phyloP scores from a whole-genome alignment of 768 basidiomycete species.

The Pleurotus pulmonarius region DNA sequence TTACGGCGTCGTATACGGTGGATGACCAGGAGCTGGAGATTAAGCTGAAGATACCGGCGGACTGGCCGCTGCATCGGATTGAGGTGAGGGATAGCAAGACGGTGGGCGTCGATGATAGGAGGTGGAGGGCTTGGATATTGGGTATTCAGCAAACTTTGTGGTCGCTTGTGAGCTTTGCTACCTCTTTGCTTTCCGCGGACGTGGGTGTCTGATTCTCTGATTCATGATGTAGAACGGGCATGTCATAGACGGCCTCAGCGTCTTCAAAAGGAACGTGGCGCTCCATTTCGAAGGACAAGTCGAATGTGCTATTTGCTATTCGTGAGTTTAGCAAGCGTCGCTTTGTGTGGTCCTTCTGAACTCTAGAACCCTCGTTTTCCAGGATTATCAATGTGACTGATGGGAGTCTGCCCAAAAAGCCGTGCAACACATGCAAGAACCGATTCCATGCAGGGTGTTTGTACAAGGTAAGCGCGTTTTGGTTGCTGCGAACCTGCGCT shows the following conservation, averaged over 20 bases:
- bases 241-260: conserved; percentile 78
- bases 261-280: conserved; percentile 93
- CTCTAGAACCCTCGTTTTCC: conserved; percentile 3
- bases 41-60: conserved; percentile 75
- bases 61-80: conserved; percentile 87
- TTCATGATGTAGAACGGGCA: conserved; percentile 83
- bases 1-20: conserved; percentile 78
- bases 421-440: conserved; percentile 94
- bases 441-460: conserved; percentile 90
- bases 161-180: conserved; percentile 47
- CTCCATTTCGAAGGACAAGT: conserved; percentile 94
- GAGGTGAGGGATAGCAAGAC: conserved; percentile 83
- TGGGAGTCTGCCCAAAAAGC: conserved; percentile 48
- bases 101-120: conserved; percentile 85
- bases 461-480: conserved; percentile 61
- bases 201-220: not conserved
- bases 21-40: conserved; percentile 96
- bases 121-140: conserved; percentile 92
- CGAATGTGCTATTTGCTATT: conserved; percentile 96
- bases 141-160: conserved; percentile 89
- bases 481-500: no score
- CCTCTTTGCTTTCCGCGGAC: no score
- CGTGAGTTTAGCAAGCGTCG: conserved; percentile 42
- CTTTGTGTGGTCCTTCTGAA: not conserved
- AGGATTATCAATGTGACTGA: conserved; percentile 77